These are phyloP conservation scores for Thelephora ganbajun DNA, from an alignment of 768 basidiomycete genomes.

Conservation along the genomic window DNA sequence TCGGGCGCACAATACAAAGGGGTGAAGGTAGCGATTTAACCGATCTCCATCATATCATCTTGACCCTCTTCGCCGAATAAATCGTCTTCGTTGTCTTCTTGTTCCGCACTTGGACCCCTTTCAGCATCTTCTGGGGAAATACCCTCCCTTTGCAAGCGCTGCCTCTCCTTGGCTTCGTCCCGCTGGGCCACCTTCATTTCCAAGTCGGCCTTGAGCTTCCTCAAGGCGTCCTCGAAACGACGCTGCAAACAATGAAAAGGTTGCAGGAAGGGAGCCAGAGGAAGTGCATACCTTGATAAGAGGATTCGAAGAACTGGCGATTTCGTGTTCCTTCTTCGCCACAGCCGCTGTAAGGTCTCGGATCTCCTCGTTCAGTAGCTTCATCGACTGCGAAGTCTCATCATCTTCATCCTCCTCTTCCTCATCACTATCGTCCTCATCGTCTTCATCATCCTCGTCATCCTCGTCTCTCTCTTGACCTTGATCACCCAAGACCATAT, in stretches of 20 bases:
- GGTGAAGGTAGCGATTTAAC: conserved; percentile 6
- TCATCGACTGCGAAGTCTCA: conserved; percentile 53
- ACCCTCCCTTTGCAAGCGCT: conserved; percentile 59
- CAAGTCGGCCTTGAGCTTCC: conserved; percentile 75
- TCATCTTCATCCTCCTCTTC: conserved; percentile 77
- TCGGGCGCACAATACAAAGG: not conserved
- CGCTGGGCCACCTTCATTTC: conserved; percentile 74
- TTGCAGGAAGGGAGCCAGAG: not conserved
- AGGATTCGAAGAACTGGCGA: conserved; percentile 73
- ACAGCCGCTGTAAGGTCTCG: conserved; percentile 81
- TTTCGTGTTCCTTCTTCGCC: conserved; percentile 70
- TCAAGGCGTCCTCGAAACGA: conserved; percentile 87
- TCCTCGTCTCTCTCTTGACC: conserved; percentile 55
- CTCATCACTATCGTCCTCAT: conserved; percentile 41
- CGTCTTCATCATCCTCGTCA: conserved; percentile 49
- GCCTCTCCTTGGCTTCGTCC: conserved; percentile 68
- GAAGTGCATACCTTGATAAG: conserved; percentile 54
- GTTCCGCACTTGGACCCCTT: conserved; percentile 25
- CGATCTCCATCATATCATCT: conserved; percentile 16
- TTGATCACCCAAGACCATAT: conserved; percentile 60
- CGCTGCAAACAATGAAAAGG: conserved; percentile 30
- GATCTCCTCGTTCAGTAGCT: conserved; percentile 79
- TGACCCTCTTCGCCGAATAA: conserved; percentile 16
- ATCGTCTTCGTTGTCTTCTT: conserved; percentile 20
- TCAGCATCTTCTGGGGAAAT: conserved; percentile 26